These are phyloP conservation scores for Fomes fomentarius DNA, from an alignment of 1,284 basidiomycete species.

Conservation along the genomic window DNA sequence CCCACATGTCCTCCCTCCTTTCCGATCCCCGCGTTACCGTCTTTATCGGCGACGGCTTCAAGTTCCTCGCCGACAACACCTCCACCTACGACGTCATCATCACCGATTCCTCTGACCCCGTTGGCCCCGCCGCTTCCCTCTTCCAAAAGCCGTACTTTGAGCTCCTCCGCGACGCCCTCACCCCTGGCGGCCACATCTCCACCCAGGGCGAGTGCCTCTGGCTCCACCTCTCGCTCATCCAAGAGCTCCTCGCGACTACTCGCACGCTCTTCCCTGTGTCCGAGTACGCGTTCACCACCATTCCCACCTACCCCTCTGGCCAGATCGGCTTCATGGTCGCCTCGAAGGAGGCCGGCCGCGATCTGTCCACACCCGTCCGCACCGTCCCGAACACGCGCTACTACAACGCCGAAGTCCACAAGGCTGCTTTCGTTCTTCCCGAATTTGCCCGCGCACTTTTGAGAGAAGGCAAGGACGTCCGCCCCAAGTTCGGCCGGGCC, in stretches of 20 bases:
- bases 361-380: constrained; percentile 73
- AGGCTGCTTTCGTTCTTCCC: constrained; percentile 86
- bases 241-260: constrained; percentile 76
- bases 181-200: constrained; percentile 91
- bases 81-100: constrained; percentile 97
- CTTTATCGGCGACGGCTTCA: constrained; percentile 95
- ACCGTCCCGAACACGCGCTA: constrained; percentile 78
- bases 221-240: constrained; percentile 92
- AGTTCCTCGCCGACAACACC: constrained; percentile 91
- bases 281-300: constrained; percentile 96
- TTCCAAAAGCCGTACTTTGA: constrained; percentile 99
- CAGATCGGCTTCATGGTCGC: constrained; percentile 97
- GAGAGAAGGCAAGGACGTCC: constrained; percentile 71
- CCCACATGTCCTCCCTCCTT: constrained; percentile 91
- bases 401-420: constrained; percentile 88
- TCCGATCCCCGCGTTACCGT: constrained; percentile 86
- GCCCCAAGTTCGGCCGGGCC: constrained; percentile 68
- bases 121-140: constrained; percentile 92
- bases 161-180: constrained; percentile 88
- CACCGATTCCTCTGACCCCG: constrained; percentile 98
- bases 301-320: constrained; percentile 97
- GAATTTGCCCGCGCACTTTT: constrained; percentile 86
- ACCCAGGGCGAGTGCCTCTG: constrained; percentile 97
- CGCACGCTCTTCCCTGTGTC: constrained; percentile 81
- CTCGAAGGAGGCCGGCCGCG: constrained; percentile 76